Evolutionary conservation across 805 yeast species (phyloP), one percentile per base, ranked within the genome.

Genomic region (Henningerozyma blattae): DNA sequence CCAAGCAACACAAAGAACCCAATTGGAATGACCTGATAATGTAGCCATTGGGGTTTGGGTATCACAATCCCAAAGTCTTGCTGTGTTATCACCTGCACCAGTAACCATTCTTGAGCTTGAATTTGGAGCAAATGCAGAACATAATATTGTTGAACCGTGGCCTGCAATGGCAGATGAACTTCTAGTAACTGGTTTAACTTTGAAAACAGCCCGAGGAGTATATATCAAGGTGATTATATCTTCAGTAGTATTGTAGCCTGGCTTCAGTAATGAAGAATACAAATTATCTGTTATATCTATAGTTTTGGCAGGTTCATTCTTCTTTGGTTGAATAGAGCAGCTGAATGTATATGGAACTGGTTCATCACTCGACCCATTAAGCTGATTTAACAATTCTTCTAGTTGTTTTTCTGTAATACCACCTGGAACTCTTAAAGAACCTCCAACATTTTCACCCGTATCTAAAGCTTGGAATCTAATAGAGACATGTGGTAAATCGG

Each of bases 1-100:
- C 78, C 93, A 91, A 3, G 81, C 64, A 6, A 81, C 95, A 54
- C 94, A 80, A 30, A 91, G 62, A 5, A 91, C 97, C 95, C 96
- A 91, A 61, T 87, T 85, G 9, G 73, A 63, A 50, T 91, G 98
- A 1, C 97, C 97, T 4, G 65, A 50, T 34, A 91, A 61, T 0
- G 94, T 83, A 40, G 74, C 70, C 50, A 77, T 63, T 7, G 95
- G 95, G 0, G 98, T 91, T 45, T 84, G 91, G 0, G 97, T 87
- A 47, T 85, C 78, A 56, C 95, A 82, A 59, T 87, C 96, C 98
- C 98, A 91, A 31, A 89, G 72, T 52, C 97, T 68, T 2, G 97
- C 96, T 7, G 97, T 87, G 25, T 79, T 73, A 58, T 91, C 98
- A 30, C 98, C 98, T 5, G 95, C 84, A 25, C 98, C 98, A 0